Percentiles rank a stretch among this genome's conserved stretches.
phyloP scores from a whole-genome alignment of 2,329 filamentous ascomycete species.

The Blumeriella jaapii region DNA sequence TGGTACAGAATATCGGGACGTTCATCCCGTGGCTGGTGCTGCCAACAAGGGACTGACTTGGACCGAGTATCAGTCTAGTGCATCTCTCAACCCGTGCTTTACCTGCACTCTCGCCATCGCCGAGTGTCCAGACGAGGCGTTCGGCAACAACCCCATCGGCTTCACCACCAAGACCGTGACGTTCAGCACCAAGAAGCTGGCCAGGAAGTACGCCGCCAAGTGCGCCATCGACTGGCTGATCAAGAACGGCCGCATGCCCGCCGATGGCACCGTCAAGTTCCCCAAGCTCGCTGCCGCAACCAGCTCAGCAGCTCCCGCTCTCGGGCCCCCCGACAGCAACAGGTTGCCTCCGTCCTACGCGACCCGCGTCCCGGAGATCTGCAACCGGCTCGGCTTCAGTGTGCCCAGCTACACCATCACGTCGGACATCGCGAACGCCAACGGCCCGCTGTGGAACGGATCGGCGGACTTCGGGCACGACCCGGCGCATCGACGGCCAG shows the following conservation, averaged over 20 bases:
- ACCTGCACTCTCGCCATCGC: constrained; percentile 15
- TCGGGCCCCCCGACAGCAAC: neutral
- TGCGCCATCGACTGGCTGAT: constrained; percentile 26
- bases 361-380: constrained; percentile 17
- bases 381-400: constrained; percentile 17
- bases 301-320: neutral
- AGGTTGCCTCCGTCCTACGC: constrained; percentile 8
- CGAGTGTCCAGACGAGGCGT: constrained; percentile 15
- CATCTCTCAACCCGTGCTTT: constrained; percentile 10
- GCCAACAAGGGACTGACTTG: constrained; percentile 1
- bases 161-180: constrained; percentile 1
- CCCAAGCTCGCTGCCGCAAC: constrained; percentile 12
- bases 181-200: constrained; percentile 24
- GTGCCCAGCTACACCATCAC: constrained; percentile 20
- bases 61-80: neutral
- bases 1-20: constrained; percentile 20
- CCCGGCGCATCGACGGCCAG: constrained; percentile 24
- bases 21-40: constrained; percentile 2
- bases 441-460: constrained; percentile 15
- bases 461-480: constrained; percentile 23
- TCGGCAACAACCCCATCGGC: constrained; percentile 10
- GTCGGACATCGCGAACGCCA: constrained; percentile 6
- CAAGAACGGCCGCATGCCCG: constrained; percentile 21
- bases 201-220: constrained; percentile 26
- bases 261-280: constrained; percentile 18